Percentiles rank a stretch among this genome's conserved stretches.
These are phyloP conservation scores for Ustilago hordei DNA, from an alignment of 1,284 basidiomycete genomes.

Conservation along the genomic window DNA sequence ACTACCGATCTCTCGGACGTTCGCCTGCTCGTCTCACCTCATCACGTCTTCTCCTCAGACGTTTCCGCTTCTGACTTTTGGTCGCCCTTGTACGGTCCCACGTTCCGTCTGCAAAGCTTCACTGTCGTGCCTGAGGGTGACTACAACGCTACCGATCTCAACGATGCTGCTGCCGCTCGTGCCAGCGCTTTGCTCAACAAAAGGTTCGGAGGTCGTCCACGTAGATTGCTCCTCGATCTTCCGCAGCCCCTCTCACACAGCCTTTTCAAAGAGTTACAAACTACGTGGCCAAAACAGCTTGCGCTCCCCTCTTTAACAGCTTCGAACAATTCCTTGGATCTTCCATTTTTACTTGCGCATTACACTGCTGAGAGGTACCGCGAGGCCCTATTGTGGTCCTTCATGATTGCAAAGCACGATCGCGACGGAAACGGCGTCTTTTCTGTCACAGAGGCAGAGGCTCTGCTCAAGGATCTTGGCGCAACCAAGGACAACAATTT, in stretches of 20 bases:
- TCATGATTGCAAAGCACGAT: conserved; percentile 40
- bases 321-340: neutral
- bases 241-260: conserved; percentile 23
- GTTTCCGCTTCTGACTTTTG: conserved; percentile 42
- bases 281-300: conserved; percentile 20
- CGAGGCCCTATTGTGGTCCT: conserved; percentile 42
- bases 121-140: neutral
- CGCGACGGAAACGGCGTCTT: conserved; percentile 26
- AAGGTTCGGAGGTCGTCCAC: conserved; percentile 13
- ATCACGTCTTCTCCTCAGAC: conserved; percentile 24
- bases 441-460: conserved; percentile 13
- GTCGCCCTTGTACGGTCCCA: conserved; percentile 30
- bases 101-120: conserved; percentile 13
- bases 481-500: neutral
- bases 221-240: conserved; percentile 33
- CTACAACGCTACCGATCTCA: neutral
- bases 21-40: conserved; percentile 22
- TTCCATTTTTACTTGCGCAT: conserved; percentile 25
- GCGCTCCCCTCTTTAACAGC: neutral
- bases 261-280: conserved; percentile 11
- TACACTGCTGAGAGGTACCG: conserved; percentile 26
- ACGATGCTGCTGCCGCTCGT: conserved; percentile 1
- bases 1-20: conserved; percentile 13
- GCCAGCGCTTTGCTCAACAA: conserved; percentile 19
- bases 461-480: conserved; percentile 27